Conservation (phyloP, 331 rosid species). For the Malus hybrid region DNA sequence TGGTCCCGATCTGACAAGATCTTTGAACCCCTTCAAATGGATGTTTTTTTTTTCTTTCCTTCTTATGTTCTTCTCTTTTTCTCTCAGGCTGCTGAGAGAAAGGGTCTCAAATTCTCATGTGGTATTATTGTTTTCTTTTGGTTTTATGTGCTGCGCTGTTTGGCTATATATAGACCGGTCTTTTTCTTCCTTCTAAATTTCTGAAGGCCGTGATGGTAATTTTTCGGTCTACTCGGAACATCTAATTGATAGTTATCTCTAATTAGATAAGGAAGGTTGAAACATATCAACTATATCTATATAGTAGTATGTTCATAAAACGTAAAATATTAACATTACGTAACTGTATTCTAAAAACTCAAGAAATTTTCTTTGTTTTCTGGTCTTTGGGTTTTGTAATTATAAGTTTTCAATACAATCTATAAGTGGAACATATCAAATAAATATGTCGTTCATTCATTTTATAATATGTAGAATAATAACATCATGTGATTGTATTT, state of each 20-base stretch:
- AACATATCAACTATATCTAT: not conserved
- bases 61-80: not conserved
- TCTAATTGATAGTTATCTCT: no score
- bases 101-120: conserved; percentile 11
- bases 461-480: no score
- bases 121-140: not conserved
- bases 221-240: fast-evolving
- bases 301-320: no score
- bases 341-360: no score
- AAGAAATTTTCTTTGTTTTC: no score
- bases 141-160: conserved; percentile 4
- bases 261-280: no score
- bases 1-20: conserved; percentile 65
- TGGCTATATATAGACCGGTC: conserved; percentile 39
- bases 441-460: not conserved
- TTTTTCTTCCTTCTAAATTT: conserved; percentile 13
- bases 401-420: not conserved
- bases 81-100: conserved; percentile 7
- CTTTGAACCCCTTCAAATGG: conserved; percentile 21
- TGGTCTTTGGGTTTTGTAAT: not conserved
- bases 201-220: not conserved
- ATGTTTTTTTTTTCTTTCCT: not conserved
- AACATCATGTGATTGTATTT: no score
- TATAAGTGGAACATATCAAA: not conserved
- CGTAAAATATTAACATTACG: fast-evolving